These are phyloP conservation scores for Cladosporium phlei DNA, from an alignment of 2,329 filamentous ascomycete species.

Conservation along the genomic window DNA sequence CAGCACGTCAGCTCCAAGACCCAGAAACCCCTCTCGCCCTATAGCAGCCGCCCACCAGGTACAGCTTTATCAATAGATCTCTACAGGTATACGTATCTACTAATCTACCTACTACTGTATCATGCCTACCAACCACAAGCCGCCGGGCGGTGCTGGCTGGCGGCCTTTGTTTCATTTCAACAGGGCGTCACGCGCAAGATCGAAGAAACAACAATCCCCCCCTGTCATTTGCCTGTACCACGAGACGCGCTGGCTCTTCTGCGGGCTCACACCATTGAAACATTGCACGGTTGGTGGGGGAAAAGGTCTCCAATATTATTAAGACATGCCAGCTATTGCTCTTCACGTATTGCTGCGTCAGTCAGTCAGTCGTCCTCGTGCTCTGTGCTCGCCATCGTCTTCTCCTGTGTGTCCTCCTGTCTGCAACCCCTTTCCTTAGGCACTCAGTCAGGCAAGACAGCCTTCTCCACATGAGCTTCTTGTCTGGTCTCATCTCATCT, in stretches of 20 bases:
- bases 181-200: slow-evolving; percentile 10
- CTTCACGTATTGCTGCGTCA: slow-evolving; percentile 10
- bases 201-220: too few species aligned
- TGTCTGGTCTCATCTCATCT: slow-evolving; percentile 1
- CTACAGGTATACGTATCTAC: too few species aligned
- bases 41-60: background rate
- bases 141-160: background rate
- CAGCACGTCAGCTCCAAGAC: slow-evolving; percentile 6
- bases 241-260: slow-evolving; percentile 6
- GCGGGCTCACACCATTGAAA: too few species aligned
- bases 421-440: slow-evolving; percentile 12
- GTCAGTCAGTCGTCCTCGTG: slow-evolving; percentile 7
- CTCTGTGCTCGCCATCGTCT: background rate
- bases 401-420: slow-evolving; percentile 4
- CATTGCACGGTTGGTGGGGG: slow-evolving; percentile 8
- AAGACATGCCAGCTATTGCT: slow-evolving; percentile 9
- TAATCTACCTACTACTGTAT: too few species aligned
- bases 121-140: background rate
- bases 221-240: slow-evolving; percentile 12
- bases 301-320: slow-evolving; percentile 1
- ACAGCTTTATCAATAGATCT: slow-evolving; percentile 3
- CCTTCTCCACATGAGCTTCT: slow-evolving; percentile 6
- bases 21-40: background rate
- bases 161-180: slow-evolving; percentile 5
- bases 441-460: slow-evolving; percentile 3